Base-by-base conservation (phyloP, 2,329 filamentous ascomycete genomes). In the Botrytis cinerea region DNA sequence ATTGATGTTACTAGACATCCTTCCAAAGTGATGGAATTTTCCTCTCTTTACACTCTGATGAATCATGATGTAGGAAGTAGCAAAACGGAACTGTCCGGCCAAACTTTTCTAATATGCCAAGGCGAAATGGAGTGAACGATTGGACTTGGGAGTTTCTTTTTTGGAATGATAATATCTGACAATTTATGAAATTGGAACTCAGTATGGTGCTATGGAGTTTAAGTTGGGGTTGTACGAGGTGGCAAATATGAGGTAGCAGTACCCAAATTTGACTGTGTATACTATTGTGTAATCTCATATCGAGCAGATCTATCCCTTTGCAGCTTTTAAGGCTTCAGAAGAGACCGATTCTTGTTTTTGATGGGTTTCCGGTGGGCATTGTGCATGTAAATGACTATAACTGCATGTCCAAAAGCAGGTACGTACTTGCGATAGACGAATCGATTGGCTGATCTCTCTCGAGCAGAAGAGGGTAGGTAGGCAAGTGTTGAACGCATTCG, bases 271-370 rank as follows among this genome's bases (percentile, higher is more conserved):
- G 38, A 46, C n/a, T 28, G n/a, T 72, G 46, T 72, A 72, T 67
- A 72, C 57, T 72, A 72, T 72, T 59, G 57, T 67, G 60, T 72
- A 72, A n/a, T 32, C 48, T 67, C 43, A 46, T 43, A 32, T 72
- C 35, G 45, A 72, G 38, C 25, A 54, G 28, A 32, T 12, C 10
- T 9, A 57, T 57, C 32, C 48, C 14, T 68, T 43, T 16, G 22
- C 9, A 57, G 48, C n/a, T 57, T 9, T 18, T 9, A 22, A 57
- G 20, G 16, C 20, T 32, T 28, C 38, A 40, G 22, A 22, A 22
- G 12, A 57, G n/a, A 18, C 28, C 22, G 25, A 32, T 32, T 43
- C 16, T 43, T 43, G 18, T 22, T 43, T 20, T 25, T 43, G 66
- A 18, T 28, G 38, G 8, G 2, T 64, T 71, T 40, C 45, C 28